These are phyloP conservation scores for Botryotinia convoluta DNA, from an alignment of 2,329 filamentous ascomycete species.

Conservation along the genomic window DNA sequence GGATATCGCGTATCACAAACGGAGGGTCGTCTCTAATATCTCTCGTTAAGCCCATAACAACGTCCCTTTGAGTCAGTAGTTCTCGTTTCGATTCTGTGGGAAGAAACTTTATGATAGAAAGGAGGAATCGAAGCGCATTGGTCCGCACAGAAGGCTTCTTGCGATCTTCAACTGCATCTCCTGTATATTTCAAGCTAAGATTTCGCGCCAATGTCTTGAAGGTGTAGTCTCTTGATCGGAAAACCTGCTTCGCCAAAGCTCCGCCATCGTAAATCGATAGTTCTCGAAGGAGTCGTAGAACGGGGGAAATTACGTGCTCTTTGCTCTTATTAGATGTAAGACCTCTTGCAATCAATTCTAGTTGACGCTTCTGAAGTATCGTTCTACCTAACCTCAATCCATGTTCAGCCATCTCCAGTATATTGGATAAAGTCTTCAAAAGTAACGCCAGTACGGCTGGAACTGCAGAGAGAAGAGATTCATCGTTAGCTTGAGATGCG, in stretches of 20 bases:
- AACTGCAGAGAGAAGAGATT: constrained; percentile 75
- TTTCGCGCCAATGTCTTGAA: constrained; percentile 79
- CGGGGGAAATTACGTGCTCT: constrained; percentile 85
- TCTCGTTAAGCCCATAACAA: constrained; percentile 70
- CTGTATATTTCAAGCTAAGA: constrained; percentile 64
- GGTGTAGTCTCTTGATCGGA: constrained; percentile 73
- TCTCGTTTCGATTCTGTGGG: constrained; percentile 76
- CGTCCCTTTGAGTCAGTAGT: constrained; percentile 70
- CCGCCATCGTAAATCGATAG: constrained; percentile 85
- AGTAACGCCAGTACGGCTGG: constrained; percentile 79
- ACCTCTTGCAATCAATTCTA: constrained; percentile 76
- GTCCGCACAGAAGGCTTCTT: constrained; percentile 77
- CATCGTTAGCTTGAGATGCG: constrained; percentile 75
- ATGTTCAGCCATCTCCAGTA: constrained; percentile 70
- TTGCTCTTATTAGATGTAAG: constrained; percentile 78
- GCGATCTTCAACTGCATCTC: constrained; percentile 59
- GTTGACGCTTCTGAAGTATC: constrained; percentile 74
- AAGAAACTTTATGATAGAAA: constrained; percentile 76
- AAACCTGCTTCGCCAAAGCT: constrained; percentile 71
- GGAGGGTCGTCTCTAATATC: constrained; percentile 76
- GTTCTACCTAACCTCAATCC: constrained; percentile 79
- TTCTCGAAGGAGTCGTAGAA: constrained; percentile 80
- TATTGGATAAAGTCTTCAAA: constrained; percentile 71
- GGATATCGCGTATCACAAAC: constrained; percentile 69
- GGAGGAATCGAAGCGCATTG: constrained; percentile 76